Base-by-base conservation (phyloP, 345 rosid genomes). In the Linum tenue region DNA sequence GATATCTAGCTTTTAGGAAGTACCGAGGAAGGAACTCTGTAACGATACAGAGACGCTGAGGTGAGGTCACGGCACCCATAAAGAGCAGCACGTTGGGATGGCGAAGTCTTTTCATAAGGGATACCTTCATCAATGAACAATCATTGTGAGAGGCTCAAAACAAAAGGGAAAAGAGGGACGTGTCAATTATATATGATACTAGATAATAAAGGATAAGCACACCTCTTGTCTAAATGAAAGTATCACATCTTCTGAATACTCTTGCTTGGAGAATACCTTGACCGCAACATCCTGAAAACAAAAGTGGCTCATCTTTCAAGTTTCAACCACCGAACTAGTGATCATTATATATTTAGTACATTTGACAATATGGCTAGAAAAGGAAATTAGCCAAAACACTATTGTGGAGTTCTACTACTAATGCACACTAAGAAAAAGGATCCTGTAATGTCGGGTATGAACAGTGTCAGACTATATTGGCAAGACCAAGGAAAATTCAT, bases 11-110 rank as follows among this genome's bases (percentile, higher is more conserved):
- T 62, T 14, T 11, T 59, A 67, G 71, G 79, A 71, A 60, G 55
- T 12, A 94, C 99, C 99, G 99, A 68, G 99, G 97, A 75, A 94
- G 99, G 80, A 94, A 94, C 82, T 94, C 99, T 22, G 99, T 90
- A 63, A 94, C 88, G 76, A 94, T 94, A 82, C 99, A 94, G 70
- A 94, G 96, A 60, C 89, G 95, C 59, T 83, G 85, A 64, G 95
- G 85, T 55, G 95, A 86, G 77, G 95, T 83, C 63, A 92, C 97
- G 43, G 96, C 98, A 76, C 97, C 97, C 98, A 92, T 92, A 78
- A 92, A 92, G 40, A 94, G 87, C 79, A 94, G 76, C 63, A 94
- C 83, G 69, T 92, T 86, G 35, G 99, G 99, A 77, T 94, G 99
- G 66, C 99, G 78, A 66, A 94, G 96, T 73, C 92, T 88, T 83